phyloP scores from a whole-genome alignment of 2,329 filamentous ascomycete species.

The Calonectria crousiana region DNA sequence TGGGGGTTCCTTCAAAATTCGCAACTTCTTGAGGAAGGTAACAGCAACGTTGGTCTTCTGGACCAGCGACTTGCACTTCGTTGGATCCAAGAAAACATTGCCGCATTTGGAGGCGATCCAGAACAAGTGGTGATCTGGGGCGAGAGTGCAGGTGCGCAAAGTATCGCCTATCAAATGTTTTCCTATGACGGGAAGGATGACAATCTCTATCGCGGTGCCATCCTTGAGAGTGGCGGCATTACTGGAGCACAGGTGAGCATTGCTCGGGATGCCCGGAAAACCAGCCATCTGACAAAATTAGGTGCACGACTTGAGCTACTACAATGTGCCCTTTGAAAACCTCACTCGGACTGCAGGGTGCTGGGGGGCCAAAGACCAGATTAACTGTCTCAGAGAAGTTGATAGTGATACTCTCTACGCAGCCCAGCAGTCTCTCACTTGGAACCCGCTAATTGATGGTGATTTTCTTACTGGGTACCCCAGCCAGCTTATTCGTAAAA shows the following conservation, averaged over 20 bases:
- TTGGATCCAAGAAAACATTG: conserved; percentile 68
- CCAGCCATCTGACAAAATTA: neutral
- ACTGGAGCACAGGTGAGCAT: conserved; percentile 37
- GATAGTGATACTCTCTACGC: conserved; percentile 49
- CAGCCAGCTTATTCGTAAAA: conserved; percentile 56
- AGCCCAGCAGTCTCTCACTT: conserved; percentile 51
- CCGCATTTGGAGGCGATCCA: conserved; percentile 62
- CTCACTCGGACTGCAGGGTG: conserved; percentile 45
- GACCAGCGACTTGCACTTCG: conserved; percentile 63
- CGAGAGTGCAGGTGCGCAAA: conserved; percentile 57
- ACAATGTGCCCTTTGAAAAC: conserved; percentile 43
- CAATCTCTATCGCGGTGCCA: conserved; percentile 65
- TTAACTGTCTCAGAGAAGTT: conserved; percentile 52
- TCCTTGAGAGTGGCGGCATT: conserved; percentile 62
- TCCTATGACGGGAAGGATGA: conserved; percentile 69
- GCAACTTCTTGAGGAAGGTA: conserved; percentile 55
- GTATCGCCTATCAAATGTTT: conserved; percentile 61
- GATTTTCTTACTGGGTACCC: conserved; percentile 61
- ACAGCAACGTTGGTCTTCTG: conserved; percentile 62
- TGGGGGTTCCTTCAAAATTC: conserved; percentile 66
- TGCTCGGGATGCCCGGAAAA: neutral
- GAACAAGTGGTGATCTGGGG: conserved; percentile 62
- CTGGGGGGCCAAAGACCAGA: conserved; percentile 48
- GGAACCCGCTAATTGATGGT: conserved; percentile 60
- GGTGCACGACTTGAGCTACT: conserved; percentile 44